Base-by-base conservation (phyloP, 2,329 filamentous ascomycete genomes). In the Sphaerulina populicola region DNA sequence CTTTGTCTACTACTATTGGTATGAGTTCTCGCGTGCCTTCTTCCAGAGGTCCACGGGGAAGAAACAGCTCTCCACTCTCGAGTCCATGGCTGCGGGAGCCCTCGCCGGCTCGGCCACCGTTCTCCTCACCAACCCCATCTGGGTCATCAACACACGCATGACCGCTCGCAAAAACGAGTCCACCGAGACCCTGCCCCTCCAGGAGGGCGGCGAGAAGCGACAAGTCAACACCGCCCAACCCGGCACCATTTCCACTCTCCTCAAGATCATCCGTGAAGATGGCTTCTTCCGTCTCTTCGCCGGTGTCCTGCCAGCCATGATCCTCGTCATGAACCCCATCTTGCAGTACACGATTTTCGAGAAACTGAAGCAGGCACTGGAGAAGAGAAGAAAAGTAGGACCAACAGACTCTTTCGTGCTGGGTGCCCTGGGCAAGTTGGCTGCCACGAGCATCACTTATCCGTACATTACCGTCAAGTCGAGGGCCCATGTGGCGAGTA, bases 1-100 rank as follows among this genome's bases (percentile, higher is more conserved):
- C 76, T 98, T 98, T 68, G 91, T 98, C 43, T 98, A 98, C 78
- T 98, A 98, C 75, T 98, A 97, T 77, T 98, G 88, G 91, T 98
- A 97, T 72, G 93, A 98, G 74, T 98, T 88, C 87, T 93, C 89
- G 57, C 83, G 90, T 53, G 78, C 85, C 45, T 85, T 85, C 67
- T 96, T 97, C 73, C 88, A 88, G 68, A 77, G 71, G 58, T 86
- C 88, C 8, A 88, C 89, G 41, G 69, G 77, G 52, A 83, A 81
- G 63, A 76, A 86, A 49, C 90, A 89, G 68, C 83, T 98, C 68
- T 93, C 88, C 14, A 94, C 93, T 0, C 70, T 91, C 60, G 91
- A 98, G 75, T 86, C 85, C 60, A 98, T 98, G 85, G 83, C 94
- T 53, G 91, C 93, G 2, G 93, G 93, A 59, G 93, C 93, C 52